A percentile compares a stretch with the other conserved stretches of the same genome.
Evolutionary conservation across 2,329 filamentous ascomycete species (phyloP).

Genomic region (Aspergillus puulaauensis): DNA sequence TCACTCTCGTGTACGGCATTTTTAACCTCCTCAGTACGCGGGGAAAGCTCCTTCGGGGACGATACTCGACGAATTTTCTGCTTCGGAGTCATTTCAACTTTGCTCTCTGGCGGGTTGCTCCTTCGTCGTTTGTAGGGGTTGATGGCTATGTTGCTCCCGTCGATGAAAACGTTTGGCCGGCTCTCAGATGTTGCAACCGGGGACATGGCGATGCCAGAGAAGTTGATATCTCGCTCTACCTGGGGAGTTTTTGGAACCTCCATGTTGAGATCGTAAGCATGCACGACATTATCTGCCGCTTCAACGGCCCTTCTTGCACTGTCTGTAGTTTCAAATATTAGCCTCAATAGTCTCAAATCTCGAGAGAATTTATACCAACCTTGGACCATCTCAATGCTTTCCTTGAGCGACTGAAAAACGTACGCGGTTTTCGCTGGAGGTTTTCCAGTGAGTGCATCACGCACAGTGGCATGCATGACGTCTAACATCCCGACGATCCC

Average conservation of each 20-base stretch:
- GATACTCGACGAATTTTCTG: slow-evolving; percentile 34
- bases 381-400: slow-evolving; percentile 71
- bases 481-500: slow-evolving; percentile 74
- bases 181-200: slow-evolving; percentile 28
- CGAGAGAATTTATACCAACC: slow-evolving; percentile 40
- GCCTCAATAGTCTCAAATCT: neutral
- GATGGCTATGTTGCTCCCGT: slow-evolving; percentile 43
- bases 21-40: slow-evolving; percentile 41
- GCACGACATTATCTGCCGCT: slow-evolving; percentile 72
- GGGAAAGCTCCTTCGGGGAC: slow-evolving; percentile 36
- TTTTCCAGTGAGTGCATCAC: slow-evolving; percentile 61
- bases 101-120: slow-evolving; percentile 40
- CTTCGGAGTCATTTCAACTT: slow-evolving; percentile 34
- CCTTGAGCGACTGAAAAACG: slow-evolving; percentile 63
- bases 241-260: slow-evolving; percentile 65
- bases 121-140: slow-evolving; percentile 48
- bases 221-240: slow-evolving; percentile 40
- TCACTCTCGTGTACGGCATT: slow-evolving; percentile 45
- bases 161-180: slow-evolving; percentile 42
- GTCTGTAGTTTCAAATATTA: slow-evolving; percentile 45
- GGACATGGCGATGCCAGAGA: slow-evolving; percentile 27
- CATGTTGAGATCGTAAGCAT: slow-evolving; percentile 75
- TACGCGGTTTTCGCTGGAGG: slow-evolving; percentile 50
- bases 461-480: slow-evolving; percentile 71
- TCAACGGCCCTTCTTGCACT: slow-evolving; percentile 70